Evolutionary conservation across 1,284 basidiomycete species (phyloP).

Genomic region (Ceraceosorus guamensis): DNA sequence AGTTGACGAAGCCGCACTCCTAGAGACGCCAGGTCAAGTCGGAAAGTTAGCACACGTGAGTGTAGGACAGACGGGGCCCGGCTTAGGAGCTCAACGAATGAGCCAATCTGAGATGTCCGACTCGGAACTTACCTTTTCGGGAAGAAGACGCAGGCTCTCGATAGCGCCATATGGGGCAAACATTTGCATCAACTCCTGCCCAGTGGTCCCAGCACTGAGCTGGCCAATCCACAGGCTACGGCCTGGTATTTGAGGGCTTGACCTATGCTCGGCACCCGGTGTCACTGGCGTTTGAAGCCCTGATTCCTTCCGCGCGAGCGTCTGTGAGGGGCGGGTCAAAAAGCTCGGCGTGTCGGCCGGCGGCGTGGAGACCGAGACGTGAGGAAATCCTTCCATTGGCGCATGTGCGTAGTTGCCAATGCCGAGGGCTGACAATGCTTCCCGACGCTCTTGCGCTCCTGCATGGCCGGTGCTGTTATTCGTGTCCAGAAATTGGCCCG

Average conservation of each 20-base stretch:
- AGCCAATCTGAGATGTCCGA: too few relatives aligned
- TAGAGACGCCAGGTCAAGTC: constrained; percentile 46
- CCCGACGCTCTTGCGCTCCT: too few relatives aligned
- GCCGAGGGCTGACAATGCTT: background rate
- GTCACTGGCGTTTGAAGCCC: background rate
- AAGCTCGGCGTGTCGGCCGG: background rate
- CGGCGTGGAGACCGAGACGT: constrained; percentile 6
- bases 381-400: constrained; percentile 7
- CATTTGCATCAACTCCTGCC: constrained; percentile 85
- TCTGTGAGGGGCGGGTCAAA: background rate
- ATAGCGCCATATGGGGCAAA: constrained; percentile 95
- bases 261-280: background rate
- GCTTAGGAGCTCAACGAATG: too few relatives aligned
- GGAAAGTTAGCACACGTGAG: too few relatives aligned
- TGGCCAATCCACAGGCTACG: constrained; percentile 97
- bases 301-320: background rate
- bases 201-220: constrained; percentile 82
- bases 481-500: background rate
- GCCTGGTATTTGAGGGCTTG: constrained; percentile 56
- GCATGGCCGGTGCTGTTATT: constrained; percentile 1
- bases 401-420: background rate
- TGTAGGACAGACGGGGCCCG: too few relatives aligned
- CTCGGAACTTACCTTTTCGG: constrained; percentile 64
- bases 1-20: constrained; percentile 99
- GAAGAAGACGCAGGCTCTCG: constrained; percentile 83